Evolutionary conservation across 768 basidiomycete species (phyloP), one percentile per base, ranked within the genome.

Genomic region (Solioccasus polychromus): DNA sequence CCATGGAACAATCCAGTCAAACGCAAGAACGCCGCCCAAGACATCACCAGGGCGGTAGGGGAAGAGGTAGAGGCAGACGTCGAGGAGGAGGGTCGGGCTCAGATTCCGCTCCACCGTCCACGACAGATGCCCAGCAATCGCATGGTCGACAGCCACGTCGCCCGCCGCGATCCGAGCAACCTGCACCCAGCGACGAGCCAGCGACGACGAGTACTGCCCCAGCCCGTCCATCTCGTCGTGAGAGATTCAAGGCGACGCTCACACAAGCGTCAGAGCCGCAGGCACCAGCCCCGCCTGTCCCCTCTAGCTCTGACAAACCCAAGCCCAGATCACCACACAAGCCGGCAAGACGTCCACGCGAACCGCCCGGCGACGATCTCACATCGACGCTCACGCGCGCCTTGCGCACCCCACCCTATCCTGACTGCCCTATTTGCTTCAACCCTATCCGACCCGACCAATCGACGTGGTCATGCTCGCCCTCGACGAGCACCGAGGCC

Each of bases 351-450:
- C 39, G 39, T 15, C 6, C 46, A 1, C 51, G 49, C 8, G 58
- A 48, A n/a, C 53, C 49, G 2, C 44, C 39, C 1, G 62, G 71
- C 4, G 81, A 85, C 51, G 88, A 88, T 59, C 77, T 92, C 28
- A 88, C 88, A 0, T 88, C 88, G 5, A 77, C 73, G 3, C 78
- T 92, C 44, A 86, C 76, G 15, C 76, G 76, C 20, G 74, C 76
- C 5, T 72, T 93, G 23, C 77, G 79, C 51, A 78, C 77, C 0
- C 77, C 83, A 1, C 88, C 91, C 3, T 88, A 79, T 51, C 76
- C 80, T 1, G 89, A 91, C 58, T 92, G 89, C 54, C 71, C 81
- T 17, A 94, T 85, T 53, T 98, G 95, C 62, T 93, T 93, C 65
- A 79, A 77, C 26, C 51, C 83, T 0, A 82, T 97, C 32, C 78